Conservation (phyloP, 2,329 filamentous ascomycete species). For the Proliferodiscus dingleyae region DNA sequence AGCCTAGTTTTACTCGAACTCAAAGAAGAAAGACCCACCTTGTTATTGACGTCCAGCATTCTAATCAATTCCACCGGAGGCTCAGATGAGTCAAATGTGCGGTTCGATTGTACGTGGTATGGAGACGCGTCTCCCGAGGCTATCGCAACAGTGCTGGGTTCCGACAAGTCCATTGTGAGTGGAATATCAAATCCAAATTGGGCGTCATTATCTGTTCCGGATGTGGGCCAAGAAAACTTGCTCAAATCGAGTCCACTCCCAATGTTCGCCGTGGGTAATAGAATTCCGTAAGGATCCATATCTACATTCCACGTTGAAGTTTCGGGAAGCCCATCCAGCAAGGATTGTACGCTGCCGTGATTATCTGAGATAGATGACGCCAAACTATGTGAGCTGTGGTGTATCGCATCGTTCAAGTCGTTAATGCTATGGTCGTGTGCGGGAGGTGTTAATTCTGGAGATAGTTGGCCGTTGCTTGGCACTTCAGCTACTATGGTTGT, state of each 20-base stretch:
- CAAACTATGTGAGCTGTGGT: background rate
- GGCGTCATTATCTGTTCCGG: constrained; percentile 1
- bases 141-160: background rate
- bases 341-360: background rate
- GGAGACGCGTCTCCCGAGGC: too few species aligned
- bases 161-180: background rate
- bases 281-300: background rate
- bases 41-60: constrained; percentile 2
- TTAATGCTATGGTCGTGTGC: background rate
- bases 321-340: background rate
- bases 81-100: background rate
- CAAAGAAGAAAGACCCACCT: background rate
- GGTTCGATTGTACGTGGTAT: background rate
- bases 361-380: background rate
- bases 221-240: constrained; percentile 1
- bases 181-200: constrained; percentile 5
- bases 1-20: too few species aligned
- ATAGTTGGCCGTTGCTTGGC: background rate
- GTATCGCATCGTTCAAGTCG: too few species aligned
- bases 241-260: constrained; percentile 1
- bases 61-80: constrained; percentile 1
- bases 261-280: background rate
- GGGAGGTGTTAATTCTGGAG: background rate
- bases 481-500: background rate
- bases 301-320: background rate